Evolutionary conservation across 305 asterid species (phyloP).

Genomic region (Lippia alba): DNA sequence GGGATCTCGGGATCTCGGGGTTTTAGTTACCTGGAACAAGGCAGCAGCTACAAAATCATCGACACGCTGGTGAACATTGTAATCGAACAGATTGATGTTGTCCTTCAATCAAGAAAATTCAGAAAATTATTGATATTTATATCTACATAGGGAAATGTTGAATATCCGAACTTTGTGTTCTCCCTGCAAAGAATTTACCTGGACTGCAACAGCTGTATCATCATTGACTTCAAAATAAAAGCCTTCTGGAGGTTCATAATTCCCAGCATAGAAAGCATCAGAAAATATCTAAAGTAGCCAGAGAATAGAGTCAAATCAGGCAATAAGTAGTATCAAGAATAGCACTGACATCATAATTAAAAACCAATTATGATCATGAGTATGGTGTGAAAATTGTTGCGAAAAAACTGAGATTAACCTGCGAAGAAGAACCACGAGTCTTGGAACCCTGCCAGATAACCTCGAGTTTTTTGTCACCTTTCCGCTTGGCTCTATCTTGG

Average conservation of each 20-base stretch:
- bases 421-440: slow-evolving; percentile 82
- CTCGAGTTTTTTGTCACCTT: slow-evolving; percentile 81
- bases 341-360: neutral
- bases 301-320: slow-evolving; percentile 1
- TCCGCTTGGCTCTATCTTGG: slow-evolving; percentile 94
- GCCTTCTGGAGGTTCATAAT: slow-evolving; percentile 89
- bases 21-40: slow-evolving; percentile 57
- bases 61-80: slow-evolving; percentile 97
- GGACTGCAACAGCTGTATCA: slow-evolving; percentile 78
- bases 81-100: slow-evolving; percentile 75
- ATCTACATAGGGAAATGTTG: slow-evolving; percentile 33
- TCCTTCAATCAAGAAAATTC: slow-evolving; percentile 60
- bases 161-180: slow-evolving; percentile 10
- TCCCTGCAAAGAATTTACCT: slow-evolving; percentile 53
- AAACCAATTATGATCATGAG: neutral
- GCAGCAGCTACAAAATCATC: slow-evolving; percentile 95
- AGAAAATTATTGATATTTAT: slow-evolving; percentile 33
- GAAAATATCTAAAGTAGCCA: slow-evolving; percentile 74
- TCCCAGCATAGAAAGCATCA: slow-evolving; percentile 86
- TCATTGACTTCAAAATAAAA: slow-evolving; percentile 88
- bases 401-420: slow-evolving; percentile 49
- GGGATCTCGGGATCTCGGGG: too few species aligned
- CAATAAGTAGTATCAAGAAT: slow-evolving; percentile 6
- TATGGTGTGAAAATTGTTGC: slow-evolving; percentile 12
- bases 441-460: slow-evolving; percentile 93